Base-by-base conservation (phyloP, 257 asterid genomes). In the Nicotiana paniculata region DNA sequence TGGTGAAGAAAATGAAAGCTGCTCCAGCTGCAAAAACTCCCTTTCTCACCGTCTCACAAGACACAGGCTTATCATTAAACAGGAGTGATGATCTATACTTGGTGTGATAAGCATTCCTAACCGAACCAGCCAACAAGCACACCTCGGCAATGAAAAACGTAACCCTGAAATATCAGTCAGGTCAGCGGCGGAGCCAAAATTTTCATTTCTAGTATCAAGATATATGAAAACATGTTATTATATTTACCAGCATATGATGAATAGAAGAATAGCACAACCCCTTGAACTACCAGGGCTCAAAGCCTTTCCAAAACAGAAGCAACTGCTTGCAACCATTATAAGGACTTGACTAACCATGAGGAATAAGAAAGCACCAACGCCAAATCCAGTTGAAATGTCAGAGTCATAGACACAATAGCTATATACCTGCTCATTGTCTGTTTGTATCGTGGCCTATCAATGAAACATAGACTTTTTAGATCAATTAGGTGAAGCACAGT, bases 1-100 rank as follows among this genome's bases (percentile, higher is more conserved):
- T 84, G 0, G 90, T 89, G 66, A 89, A 84, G 69, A 87, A 61
- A 33, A 84, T 57, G 79, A 86, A 89, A 17, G 90, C 85, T 0
- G 91, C 91, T 11, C 91, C 90, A 3, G 91, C 90, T 24, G 87
- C 91, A 66, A 87, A 89, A 28, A 87, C 89, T 16, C 91, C 90
- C 77, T 85, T 89, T 51, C 90, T 85, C 82, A 82, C 80, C 2
- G 89, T 89, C 81, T 87, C 89, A 77, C 91, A 89, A 28, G 90
- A 89, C 1, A 84, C 86, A 5, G 86, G 86, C 21, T 35, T 48
- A 3, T 89, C 87, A 5, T 77, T 82, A 81, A 39, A 61, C 58
- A 79, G 15, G 76, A 79, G 24, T 10, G 81, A 46, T 2, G 90
- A 81, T 67, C 86, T 80, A 58, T 87, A 87, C 83, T 85, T 82